These are phyloP conservation scores for Oldenlandia corymbosa DNA, from an alignment of 257 asterid species.

Conservation along the genomic window DNA sequence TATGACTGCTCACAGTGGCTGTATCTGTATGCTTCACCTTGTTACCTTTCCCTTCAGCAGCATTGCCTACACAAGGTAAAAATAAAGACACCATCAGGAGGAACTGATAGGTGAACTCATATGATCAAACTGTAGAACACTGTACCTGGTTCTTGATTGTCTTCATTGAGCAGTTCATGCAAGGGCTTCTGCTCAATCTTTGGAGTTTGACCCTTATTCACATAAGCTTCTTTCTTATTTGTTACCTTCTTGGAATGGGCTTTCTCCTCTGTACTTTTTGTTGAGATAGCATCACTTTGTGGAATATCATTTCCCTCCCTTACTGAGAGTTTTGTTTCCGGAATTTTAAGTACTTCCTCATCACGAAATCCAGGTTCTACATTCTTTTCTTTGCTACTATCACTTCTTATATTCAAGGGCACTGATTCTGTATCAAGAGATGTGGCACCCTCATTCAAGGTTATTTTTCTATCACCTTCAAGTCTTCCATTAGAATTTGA, in stretches of 20 bases:
- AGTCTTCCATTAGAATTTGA: conserved; percentile 37
- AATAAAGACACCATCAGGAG: neutral
- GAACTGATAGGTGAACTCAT: neutral
- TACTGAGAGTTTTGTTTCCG: conserved; percentile 23
- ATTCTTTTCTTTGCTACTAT: conserved; percentile 11
- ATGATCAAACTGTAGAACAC: conserved; percentile 2
- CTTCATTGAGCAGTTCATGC: conserved; percentile 26
- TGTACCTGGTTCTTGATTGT: conserved; percentile 37
- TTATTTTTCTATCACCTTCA: conserved; percentile 19
- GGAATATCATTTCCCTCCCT: conserved; percentile 17
- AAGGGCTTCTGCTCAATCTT: conserved; percentile 24
- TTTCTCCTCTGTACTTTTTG: conserved; percentile 15
- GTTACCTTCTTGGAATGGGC: conserved; percentile 22
- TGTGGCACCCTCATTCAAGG: conserved; percentile 7
- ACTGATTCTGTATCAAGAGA: conserved; percentile 11
- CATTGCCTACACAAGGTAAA: conserved; percentile 28
- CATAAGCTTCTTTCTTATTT: conserved; percentile 16
- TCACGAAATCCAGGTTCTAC: conserved; percentile 6
- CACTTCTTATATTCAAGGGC: conserved; percentile 15
- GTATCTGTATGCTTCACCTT: conserved; percentile 17
- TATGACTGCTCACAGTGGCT: conserved; percentile 20
- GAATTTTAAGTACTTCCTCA: conserved; percentile 9
- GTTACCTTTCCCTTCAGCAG: conserved; percentile 27
- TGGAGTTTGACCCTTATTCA: conserved; percentile 20
- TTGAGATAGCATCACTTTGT: conserved; percentile 9